A percentile compares a stretch with the other conserved stretches of the same genome.
These are phyloP conservation scores for Colletotrichum echinochloae DNA, from an alignment of 2,329 filamentous ascomycete species.

Conservation along the genomic window DNA sequence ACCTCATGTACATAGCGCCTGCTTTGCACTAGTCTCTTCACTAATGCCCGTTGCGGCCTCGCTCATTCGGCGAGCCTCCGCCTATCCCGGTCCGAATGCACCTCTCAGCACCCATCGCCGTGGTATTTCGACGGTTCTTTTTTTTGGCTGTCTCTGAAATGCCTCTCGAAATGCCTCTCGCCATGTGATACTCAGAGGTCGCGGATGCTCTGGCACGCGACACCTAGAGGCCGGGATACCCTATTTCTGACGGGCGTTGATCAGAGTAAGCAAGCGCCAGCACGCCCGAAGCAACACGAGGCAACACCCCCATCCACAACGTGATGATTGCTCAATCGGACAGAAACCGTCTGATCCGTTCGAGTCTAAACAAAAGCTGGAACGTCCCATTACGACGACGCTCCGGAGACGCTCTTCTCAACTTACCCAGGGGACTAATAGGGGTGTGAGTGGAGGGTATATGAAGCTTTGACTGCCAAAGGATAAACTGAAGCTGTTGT, in stretches of 20 bases:
- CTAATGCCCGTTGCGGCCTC: constrained; percentile 1
- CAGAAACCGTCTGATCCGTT: background rate
- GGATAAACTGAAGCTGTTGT: background rate
- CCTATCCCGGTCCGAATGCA: background rate
- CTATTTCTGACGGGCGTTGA: background rate
- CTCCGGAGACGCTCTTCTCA: background rate
- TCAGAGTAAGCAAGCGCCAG: background rate
- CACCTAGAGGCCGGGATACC: constrained; percentile 9
- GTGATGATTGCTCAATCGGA: background rate
- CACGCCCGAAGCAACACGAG: background rate
- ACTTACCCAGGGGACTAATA: background rate
- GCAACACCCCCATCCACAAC: background rate
- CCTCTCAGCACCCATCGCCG: background rate
- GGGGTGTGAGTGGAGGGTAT: too few relatives aligned
- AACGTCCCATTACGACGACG: background rate
- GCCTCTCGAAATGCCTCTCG: background rate
- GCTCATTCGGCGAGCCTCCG: constrained; percentile 10
- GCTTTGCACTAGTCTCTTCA: constrained; percentile 7
- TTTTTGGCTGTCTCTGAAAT: background rate
- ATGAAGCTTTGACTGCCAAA: background rate
- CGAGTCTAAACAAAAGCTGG: background rate
- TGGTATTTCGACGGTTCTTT: background rate
- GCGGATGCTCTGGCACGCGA: constrained; percentile 15
- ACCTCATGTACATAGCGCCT: constrained; percentile 1
- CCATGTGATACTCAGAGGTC: constrained; percentile 9